Base-by-base conservation (phyloP, 805 yeast species). In the Candida silvatica region DNA sequence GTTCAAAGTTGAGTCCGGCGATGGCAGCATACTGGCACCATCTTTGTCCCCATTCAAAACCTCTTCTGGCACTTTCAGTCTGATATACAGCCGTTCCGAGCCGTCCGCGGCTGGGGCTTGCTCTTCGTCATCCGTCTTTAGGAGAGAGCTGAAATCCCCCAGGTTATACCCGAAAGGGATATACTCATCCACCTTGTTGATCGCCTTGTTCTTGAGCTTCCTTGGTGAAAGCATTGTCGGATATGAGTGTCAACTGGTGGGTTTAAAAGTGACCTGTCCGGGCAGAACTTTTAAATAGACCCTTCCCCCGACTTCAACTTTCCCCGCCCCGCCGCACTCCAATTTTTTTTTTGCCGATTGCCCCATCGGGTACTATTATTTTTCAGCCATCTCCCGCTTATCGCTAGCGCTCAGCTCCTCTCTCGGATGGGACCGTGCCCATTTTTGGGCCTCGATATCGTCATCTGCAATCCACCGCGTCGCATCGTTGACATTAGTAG, bases 391-490 rank as follows among this genome's bases (percentile, higher is more conserved):
- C 16, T 12, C 7, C 24, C n/a, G n/a, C n/a, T 12, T 22, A 12
- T 7, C 29, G 6, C 16, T 7, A 26, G 11, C n/a, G 7, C 6
- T 12, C 14, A 26, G 11, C 14, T 26, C 29, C n/a, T 26, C 14
- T 26, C 14, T 11, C 6, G 16, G 6, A 7, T 12, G n/a, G 16
- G 26, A 23, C n/a, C n/a, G 26, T 9, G n/a, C n/a, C 26, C 26
- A 23, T 23, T 23, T 12, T 26, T 26, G n/a, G 2, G 46, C 48
- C 20, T 42, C 46, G 9, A 15, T 4, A 31, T 70, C 75, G 34
- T 64, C 68, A 4, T 56, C 55, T 0, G 70, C 65, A 0, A 66
- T 43, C 80, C 80, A 73, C 5, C 52, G 45, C 1, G 76, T 62
- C 12, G 66, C 58, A 3, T 54, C 44, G 1, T 45, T 46, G 9